A percentile compares a stretch with the other conserved stretches of the same genome.
Conservation (phyloP, 2,329 filamentous ascomycete species). For the Neofusicoccum ribis region DNA sequence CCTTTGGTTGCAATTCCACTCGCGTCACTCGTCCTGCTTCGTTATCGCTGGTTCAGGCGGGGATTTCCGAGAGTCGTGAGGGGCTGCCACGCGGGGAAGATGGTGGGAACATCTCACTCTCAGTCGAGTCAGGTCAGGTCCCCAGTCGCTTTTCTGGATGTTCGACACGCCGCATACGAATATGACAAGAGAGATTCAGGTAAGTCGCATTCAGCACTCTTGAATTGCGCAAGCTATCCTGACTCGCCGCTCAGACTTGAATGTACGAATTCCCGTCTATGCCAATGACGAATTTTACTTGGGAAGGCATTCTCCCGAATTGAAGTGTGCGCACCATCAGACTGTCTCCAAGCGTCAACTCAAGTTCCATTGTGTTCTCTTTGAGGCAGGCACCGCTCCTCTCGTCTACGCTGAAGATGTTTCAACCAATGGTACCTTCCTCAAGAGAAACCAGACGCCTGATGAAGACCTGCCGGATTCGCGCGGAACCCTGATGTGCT, state of each 20-base stretch:
- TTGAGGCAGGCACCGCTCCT: constrained; percentile 44
- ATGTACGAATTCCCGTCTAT: constrained; percentile 22
- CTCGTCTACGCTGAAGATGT: constrained; percentile 50
- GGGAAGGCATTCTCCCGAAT: constrained; percentile 29
- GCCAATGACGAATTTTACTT: constrained; percentile 39
- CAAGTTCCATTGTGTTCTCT: constrained; percentile 48
- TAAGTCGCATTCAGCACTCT: neutral
- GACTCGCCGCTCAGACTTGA: neutral
- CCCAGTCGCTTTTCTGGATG: constrained; percentile 7
- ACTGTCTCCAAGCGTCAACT: constrained; percentile 49
- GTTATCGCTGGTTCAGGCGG: neutral
- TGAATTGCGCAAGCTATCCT: neutral
- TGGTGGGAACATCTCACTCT: neutral
- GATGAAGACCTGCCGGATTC: constrained; percentile 22
- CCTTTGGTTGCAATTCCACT: neutral
- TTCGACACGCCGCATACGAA: constrained; percentile 8
- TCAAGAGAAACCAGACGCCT: constrained; percentile 33
- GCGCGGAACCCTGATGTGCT: constrained; percentile 33
- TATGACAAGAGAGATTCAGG: constrained; percentile 15
- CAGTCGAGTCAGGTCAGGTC: neutral
- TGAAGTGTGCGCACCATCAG: constrained; percentile 12
- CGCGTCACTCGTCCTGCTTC: neutral
- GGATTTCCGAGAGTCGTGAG: neutral
- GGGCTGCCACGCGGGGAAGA: constrained; percentile 6
- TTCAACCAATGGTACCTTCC: constrained; percentile 45